phyloP scores from a whole-genome alignment of 495 filamentous ascomycete species.

The Aspergillus cristatus region DNA sequence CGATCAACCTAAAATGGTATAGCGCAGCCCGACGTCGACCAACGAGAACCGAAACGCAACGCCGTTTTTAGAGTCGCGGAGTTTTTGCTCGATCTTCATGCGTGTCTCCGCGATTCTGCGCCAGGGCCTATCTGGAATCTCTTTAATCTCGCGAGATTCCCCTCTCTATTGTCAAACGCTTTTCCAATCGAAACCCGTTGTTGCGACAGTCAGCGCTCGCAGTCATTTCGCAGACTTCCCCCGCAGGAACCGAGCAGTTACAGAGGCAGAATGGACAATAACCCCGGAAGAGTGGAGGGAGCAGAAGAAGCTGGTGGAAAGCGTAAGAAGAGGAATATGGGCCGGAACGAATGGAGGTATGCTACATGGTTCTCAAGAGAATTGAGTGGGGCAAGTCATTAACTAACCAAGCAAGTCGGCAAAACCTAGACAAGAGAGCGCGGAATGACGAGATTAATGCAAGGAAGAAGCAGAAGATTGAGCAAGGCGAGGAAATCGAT shows the following conservation, averaged over 20 bases:
- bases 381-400: background rate
- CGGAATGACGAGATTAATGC: conserved; percentile 47
- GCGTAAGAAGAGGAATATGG: conserved; percentile 57
- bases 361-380: conserved; percentile 5
- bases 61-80: too few relatives aligned
- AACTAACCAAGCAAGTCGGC: conserved; percentile 57
- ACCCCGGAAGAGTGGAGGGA: conserved; percentile 28
- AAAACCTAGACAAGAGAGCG: conserved; percentile 53
- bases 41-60: too few relatives aligned
- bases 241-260: background rate
- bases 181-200: background rate
- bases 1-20: too few relatives aligned
- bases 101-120: conserved; percentile 7
- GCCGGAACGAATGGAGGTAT: conserved; percentile 57
- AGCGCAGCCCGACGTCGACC: too few relatives aligned
- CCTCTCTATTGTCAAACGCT: background rate
- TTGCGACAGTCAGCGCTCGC: background rate
- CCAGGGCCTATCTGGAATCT: conserved; percentile 4
- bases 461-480: conserved; percentile 49
- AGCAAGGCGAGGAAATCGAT: conserved; percentile 32
- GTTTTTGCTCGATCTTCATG: conserved; percentile 6
- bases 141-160: conserved; percentile 4
- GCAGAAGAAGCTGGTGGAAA: conserved; percentile 29
- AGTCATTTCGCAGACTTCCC: background rate
- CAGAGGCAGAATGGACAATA: conserved; percentile 28